Conservation (phyloP, 345 rosid species). For the Citrus unshiu region DNA sequence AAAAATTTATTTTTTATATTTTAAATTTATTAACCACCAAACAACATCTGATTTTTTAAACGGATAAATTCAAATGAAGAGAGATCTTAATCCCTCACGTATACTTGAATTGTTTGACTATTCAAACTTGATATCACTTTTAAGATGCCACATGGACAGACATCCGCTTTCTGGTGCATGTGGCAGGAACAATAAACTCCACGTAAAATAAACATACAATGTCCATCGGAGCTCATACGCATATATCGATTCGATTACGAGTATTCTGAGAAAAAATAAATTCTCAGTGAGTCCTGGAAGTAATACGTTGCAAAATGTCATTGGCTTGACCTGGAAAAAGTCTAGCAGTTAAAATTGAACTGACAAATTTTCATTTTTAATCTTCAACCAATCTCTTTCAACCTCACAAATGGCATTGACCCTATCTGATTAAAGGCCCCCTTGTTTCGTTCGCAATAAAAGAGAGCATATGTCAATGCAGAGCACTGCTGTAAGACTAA, state of each 20-base stretch:
- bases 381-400: not conserved
- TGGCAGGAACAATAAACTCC: not conserved
- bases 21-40: no score
- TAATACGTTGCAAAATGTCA: not conserved
- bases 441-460: conserved; percentile 14
- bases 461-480: conserved; percentile 18
- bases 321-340: not conserved
- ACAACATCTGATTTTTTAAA: no score
- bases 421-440: conserved; percentile 8
- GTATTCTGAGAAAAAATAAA: not conserved
- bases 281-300: not conserved
- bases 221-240: no score
- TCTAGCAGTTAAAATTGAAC: not conserved
- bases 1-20: no score
- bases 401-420: conserved; percentile 6
- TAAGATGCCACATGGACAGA: not conserved
- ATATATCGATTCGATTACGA: not conserved
- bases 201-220: not conserved
- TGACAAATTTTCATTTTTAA: not conserved
- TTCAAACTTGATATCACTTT: not conserved
- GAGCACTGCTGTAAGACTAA: not conserved
- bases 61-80: no score
- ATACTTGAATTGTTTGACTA: not conserved
- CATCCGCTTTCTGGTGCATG: not conserved
- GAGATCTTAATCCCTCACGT: not conserved